phyloP scores from a whole-genome alignment of 148 eudicot species.

The Persicaria maculosa region DNA sequence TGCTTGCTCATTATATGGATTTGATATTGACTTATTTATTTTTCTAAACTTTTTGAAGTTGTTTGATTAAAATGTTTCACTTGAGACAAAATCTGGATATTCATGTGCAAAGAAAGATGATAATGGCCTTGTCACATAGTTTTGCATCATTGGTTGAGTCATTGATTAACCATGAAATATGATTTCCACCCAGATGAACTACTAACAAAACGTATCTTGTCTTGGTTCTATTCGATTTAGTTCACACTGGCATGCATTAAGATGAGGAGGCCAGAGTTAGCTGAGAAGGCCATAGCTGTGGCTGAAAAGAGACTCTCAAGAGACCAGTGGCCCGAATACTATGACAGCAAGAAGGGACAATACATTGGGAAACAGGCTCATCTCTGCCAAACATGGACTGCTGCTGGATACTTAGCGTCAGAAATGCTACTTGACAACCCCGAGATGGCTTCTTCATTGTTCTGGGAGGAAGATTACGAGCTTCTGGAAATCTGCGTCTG shows the following conservation, averaged over 20 bases:
- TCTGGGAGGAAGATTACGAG: conserved; percentile 76
- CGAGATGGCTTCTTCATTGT: conserved; percentile 52
- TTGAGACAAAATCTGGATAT: neutral
- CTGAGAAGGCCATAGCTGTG: conserved; percentile 55
- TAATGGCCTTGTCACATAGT: neutral
- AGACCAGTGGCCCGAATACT: conserved; percentile 90
- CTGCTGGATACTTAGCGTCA: conserved; percentile 74
- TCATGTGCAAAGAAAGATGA: neutral
- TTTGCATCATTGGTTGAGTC: neutral
- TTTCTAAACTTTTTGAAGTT: neutral
- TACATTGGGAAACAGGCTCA: conserved; percentile 86
- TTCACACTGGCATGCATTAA: no score
- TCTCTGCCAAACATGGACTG: conserved; percentile 80
- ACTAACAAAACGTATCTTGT: neutral
- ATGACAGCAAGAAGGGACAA: conserved; percentile 61
- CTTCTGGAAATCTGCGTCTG: conserved; percentile 85
- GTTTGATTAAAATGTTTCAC: neutral
- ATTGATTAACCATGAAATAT: neutral
- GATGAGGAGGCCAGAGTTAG: conserved; percentile 75
- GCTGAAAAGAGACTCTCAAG: conserved; percentile 68
- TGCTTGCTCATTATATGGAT: neutral
- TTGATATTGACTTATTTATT: neutral
- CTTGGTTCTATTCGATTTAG: conserved; percentile 23
- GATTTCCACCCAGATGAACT: neutral
- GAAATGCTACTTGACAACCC: conserved; percentile 69